A percentile compares a stretch with the other conserved stretches of the same genome.
phyloP scores from a whole-genome alignment of 805 yeast species.

The Candida vartiovaarae region DNA sequence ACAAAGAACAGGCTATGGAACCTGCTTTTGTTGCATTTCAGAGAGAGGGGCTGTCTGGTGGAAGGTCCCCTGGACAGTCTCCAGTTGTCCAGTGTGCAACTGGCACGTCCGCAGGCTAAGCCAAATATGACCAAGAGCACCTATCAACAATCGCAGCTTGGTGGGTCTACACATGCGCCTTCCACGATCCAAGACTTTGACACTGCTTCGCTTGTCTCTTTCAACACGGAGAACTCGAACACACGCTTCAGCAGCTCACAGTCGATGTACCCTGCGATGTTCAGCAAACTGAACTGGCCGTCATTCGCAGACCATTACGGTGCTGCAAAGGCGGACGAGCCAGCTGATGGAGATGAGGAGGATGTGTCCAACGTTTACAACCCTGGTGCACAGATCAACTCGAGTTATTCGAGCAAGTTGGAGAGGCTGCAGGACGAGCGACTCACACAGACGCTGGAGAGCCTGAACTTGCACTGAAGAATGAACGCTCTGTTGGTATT shows the following conservation, averaged over 20 bases:
- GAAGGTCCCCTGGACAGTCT: conserved; percentile 83
- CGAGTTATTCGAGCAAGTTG: conserved; percentile 31
- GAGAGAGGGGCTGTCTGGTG: conserved; percentile 81
- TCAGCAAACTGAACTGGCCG: conserved; percentile 20
- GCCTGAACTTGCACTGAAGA: conserved; percentile 6
- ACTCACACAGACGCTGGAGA: conserved; percentile 9
- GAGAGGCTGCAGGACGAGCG: conserved; percentile 14
- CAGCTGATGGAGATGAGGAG: conserved; percentile 1
- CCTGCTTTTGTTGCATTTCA: conserved; percentile 64
- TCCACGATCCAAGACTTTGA: conserved; percentile 26
- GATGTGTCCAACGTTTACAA: conserved; percentile 10
- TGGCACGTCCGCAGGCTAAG: conserved; percentile 24
- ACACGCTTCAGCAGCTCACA: conserved; percentile 3
- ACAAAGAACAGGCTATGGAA: conserved; percentile 72
- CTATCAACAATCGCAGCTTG: conserved; percentile 8
- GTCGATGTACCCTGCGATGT: conserved; percentile 15
- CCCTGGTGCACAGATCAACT: conserved; percentile 18
- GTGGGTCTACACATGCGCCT: conserved; percentile 3
- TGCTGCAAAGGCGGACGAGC: background rate
- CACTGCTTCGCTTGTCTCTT: conserved; percentile 33
- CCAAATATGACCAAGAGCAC: conserved; percentile 5
- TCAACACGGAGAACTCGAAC: conserved; percentile 22
- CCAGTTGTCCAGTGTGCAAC: conserved; percentile 62
- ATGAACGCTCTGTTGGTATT: too few species aligned
- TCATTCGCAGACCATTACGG: conserved; percentile 17